Evolutionary conservation across 2,329 filamentous ascomycete species (phyloP).

Genomic region (Verticillium tricorpus): DNA sequence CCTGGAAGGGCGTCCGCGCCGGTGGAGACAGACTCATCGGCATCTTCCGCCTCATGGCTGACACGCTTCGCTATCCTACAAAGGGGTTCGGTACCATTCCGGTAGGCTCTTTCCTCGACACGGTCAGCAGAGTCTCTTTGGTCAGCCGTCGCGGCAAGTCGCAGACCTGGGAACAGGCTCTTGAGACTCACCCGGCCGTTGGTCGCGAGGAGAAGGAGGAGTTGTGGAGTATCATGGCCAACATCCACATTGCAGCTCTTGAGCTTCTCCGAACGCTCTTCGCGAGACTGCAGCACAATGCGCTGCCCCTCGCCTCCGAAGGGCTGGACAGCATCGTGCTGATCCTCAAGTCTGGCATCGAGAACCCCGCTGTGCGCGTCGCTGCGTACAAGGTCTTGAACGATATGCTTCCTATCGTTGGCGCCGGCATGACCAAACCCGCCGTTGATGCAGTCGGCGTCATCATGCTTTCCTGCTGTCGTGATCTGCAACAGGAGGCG

Average conservation of each 20-base stretch:
- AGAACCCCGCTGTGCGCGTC: slow-evolving; percentile 49
- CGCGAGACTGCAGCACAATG: slow-evolving; percentile 51
- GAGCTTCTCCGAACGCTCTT: slow-evolving; percentile 54
- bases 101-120: slow-evolving; percentile 62
- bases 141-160: slow-evolving; percentile 50
- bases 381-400: slow-evolving; percentile 56
- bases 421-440: slow-evolving; percentile 62
- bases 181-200: slow-evolving; percentile 68
- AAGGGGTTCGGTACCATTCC: slow-evolving; percentile 62
- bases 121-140: slow-evolving; percentile 65
- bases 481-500: slow-evolving; percentile 60
- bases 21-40: slow-evolving; percentile 66
- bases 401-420: slow-evolving; percentile 55
- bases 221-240: slow-evolving; percentile 68
- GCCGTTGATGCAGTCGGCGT: slow-evolving; percentile 58
- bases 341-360: slow-evolving; percentile 59
- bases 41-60: slow-evolving; percentile 60
- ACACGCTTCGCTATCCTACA: slow-evolving; percentile 61
- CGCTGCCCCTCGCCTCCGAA: slow-evolving; percentile 56
- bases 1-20: slow-evolving; percentile 70
- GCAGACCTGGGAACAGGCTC: slow-evolving; percentile 41
- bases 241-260: slow-evolving; percentile 69
- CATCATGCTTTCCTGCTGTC: slow-evolving; percentile 65
- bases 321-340: slow-evolving; percentile 68
- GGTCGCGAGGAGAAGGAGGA: slow-evolving; percentile 77